Evolutionary conservation across 139 green algal genomes (phyloP).

Genomic region (Chlamydomonas incerta): DNA sequence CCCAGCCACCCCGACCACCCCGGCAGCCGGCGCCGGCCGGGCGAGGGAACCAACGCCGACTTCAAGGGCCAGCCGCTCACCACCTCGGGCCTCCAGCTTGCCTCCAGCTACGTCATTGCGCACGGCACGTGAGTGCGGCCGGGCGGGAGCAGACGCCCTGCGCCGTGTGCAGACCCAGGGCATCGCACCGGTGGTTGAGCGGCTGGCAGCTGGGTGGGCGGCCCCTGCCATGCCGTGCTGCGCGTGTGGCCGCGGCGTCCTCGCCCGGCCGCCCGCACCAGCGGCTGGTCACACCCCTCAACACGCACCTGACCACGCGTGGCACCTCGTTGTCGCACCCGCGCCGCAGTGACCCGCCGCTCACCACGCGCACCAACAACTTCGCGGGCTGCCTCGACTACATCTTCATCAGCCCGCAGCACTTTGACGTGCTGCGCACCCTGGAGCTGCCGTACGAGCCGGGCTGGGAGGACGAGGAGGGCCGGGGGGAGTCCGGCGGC

Average conservation of each 20-base stretch:
- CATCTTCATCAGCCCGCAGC: constrained; percentile 57
- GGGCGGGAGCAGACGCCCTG: no score
- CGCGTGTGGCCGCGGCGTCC: no score
- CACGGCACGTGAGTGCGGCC: constrained; percentile 21
- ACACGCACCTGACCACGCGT: background rate
- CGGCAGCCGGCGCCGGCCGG: constrained; percentile 10
- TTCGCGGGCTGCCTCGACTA: constrained; percentile 73
- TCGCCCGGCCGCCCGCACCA: no score
- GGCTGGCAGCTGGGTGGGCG: no score
- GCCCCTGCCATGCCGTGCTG: no score
- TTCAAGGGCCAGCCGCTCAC: background rate
- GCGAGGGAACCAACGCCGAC: background rate
- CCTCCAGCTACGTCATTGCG: constrained; percentile 37
- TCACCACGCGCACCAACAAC: constrained; percentile 62
- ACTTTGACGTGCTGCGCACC: constrained; percentile 43
- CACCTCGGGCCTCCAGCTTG: constrained; percentile 20
- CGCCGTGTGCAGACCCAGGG: no score
- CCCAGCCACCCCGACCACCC: constrained; percentile 52
- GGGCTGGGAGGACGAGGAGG: background rate
- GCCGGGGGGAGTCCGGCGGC: background rate
- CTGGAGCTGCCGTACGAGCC: constrained; percentile 53
- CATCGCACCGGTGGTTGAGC: no score
- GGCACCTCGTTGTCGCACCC: background rate
- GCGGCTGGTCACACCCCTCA: no score
- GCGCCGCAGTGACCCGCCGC: constrained; percentile 46